Evolutionary conservation across 257 asterid genomes (phyloP), one percentile per base, ranked within the genome.

Genomic region (Scutellaria barbata): DNA sequence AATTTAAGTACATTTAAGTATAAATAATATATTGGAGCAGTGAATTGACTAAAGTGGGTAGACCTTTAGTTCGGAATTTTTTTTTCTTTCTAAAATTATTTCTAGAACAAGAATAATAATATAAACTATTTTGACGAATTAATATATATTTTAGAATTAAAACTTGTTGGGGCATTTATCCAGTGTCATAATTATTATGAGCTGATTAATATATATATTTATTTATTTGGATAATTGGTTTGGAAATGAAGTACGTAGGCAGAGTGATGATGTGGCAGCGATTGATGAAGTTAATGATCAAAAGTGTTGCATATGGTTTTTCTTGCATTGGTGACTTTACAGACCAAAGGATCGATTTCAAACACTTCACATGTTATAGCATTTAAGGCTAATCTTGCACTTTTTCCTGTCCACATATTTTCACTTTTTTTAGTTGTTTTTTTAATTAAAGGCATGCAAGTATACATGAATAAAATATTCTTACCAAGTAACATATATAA

Each of bases 351-450:
- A 68, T 22, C 25, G 2, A 22, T 64, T 52, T 56, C 18, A 8
- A 72, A 69, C 66, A 68, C 51, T 46, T 75, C 88, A 84, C 89
- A 75, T 85, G 95, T 71, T 65, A 0, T 54, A 12, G 86, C 95
- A 83, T 84, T 87, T 75, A 85, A 78, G 83, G 66, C 87, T 72
- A 80, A 80, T 58, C 66, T 68, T 79, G 81, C 73, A 71, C 54
- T 72, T 85, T 80, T 83, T 78, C 22, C 74, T 45, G 51, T 68
- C 80, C 88, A 74, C 96, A 77, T 61, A 75, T 68, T 41, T 75
- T 74, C 67, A 57, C 12, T 11, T 50, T 52, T 52, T 16, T 51
- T 18, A 61, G 51, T 3, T 2, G 0, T 11, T 18, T 45, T 18
- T 45, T 18, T 63, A 43, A 9, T 0, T 12, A 10, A 46, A 22